Conservation (phyloP, 805 yeast species). For the Starmerella geochares region DNA sequence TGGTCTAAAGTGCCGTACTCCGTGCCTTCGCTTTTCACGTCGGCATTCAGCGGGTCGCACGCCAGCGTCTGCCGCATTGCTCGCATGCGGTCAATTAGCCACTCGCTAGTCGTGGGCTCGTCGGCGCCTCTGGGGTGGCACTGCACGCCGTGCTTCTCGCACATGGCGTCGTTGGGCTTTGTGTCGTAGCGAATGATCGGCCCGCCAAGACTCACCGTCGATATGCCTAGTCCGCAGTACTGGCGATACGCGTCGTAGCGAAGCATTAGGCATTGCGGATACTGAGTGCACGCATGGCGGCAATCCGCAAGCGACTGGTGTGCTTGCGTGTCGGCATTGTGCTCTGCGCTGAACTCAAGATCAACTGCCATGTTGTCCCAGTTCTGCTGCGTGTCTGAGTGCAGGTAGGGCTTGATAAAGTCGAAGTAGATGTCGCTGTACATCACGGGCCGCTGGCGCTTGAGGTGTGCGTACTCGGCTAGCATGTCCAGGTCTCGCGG, state of each 20-base stretch:
- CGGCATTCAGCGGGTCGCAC: conserved; percentile 26
- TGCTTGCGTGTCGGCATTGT: conserved; percentile 12
- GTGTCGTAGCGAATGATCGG: conserved; percentile 24
- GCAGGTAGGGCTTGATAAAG: conserved; percentile 24
- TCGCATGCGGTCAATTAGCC: conserved; percentile 26
- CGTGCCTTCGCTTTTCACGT: conserved; percentile 24
- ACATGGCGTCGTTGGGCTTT: conserved; percentile 9
- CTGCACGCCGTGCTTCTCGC: conserved; percentile 14
- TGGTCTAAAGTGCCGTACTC: conserved; percentile 26
- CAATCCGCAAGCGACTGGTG: conserved; percentile 25
- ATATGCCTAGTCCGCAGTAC: conserved; percentile 28
- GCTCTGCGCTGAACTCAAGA: conserved; percentile 16
- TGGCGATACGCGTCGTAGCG: conserved; percentile 25
- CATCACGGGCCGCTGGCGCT: conserved; percentile 15
- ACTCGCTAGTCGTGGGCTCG: conserved; percentile 25
- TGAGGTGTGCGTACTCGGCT: conserved; percentile 24
- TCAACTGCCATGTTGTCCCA: conserved; percentile 29
- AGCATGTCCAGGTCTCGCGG: conserved; percentile 24
- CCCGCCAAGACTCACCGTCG: conserved; percentile 27
- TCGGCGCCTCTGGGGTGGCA: conserved; percentile 16
- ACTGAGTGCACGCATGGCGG: conserved; percentile 21
- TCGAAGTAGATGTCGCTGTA: conserved; percentile 27
- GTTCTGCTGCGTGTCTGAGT: conserved; percentile 20
- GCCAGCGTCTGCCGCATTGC: conserved; percentile 23
- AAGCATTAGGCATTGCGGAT: conserved; percentile 25